These are phyloP conservation scores for Rehmannia glutinosa DNA, from an alignment of 257 asterid genomes.

Conservation along the genomic window DNA sequence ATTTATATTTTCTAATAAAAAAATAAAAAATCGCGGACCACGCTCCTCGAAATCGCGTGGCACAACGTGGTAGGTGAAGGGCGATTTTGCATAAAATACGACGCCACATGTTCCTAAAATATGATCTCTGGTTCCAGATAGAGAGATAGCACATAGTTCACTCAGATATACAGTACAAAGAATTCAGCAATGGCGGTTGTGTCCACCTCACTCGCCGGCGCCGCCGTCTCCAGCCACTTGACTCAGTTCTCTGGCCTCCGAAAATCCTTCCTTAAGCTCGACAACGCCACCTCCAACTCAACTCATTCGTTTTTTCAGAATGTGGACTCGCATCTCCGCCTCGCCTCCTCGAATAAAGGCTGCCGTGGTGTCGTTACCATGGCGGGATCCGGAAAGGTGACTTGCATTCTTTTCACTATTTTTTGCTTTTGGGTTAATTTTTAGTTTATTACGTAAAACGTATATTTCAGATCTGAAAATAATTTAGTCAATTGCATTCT, in stretches of 20 bases:
- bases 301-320: conserved; percentile 48
- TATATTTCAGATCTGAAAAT: conserved; percentile 26
- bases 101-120: conserved; percentile 18
- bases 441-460: not conserved
- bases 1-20: too few species aligned
- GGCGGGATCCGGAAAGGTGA: conserved; percentile 95
- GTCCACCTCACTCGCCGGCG: conserved; percentile 36
- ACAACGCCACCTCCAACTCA: conserved; percentile 39
- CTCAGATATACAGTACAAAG: conserved; percentile 2
- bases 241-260: conserved; percentile 68
- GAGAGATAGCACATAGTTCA: conserved; percentile 19
- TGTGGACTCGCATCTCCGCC: conserved; percentile 52
- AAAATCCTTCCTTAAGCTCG: conserved; percentile 58
- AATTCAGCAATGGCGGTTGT: conserved; percentile 34
- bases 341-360: conserved; percentile 38
- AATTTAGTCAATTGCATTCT: not conserved
- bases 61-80: conserved; percentile 22
- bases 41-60: conserved; percentile 30
- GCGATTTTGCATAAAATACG: conserved; percentile 20
- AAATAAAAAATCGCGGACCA: too few species aligned
- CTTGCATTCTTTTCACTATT: not conserved
- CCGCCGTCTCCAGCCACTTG: conserved; percentile 33
- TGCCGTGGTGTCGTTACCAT: conserved; percentile 70
- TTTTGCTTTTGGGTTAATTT: not conserved
- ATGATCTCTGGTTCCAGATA: conserved; percentile 13